phyloP scores from a whole-genome alignment of 345 rosid genomes.

The Rhizophora mangle region DNA sequence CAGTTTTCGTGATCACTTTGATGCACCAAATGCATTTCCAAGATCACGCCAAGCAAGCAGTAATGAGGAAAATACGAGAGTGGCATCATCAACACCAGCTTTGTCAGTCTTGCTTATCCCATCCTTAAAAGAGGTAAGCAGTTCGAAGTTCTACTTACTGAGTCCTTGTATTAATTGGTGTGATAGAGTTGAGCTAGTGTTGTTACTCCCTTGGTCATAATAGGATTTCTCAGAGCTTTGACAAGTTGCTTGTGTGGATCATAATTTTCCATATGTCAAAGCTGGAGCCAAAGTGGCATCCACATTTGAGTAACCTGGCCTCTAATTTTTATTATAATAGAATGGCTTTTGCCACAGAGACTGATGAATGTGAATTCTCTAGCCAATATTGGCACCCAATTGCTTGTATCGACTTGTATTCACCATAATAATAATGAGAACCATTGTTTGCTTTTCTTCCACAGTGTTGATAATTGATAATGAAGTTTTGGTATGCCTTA shows the following conservation, averaged over 20 bases:
- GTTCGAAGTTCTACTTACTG: background rate
- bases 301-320: too few species aligned
- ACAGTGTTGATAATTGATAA: too few species aligned
- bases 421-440: too few species aligned
- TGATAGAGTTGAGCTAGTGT: constrained; percentile 2
- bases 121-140: constrained; percentile 79
- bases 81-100: constrained; percentile 55
- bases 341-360: too few species aligned
- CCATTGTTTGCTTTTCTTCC: too few species aligned
- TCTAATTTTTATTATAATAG: too few species aligned
- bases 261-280: background rate
- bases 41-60: constrained; percentile 53
- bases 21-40: constrained; percentile 51
- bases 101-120: constrained; percentile 78
- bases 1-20: constrained; percentile 55
- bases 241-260: background rate
- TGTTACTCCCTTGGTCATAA: background rate
- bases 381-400: too few species aligned
- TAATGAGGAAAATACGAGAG: constrained; percentile 68
- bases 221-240: background rate
- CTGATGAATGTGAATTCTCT: too few species aligned
- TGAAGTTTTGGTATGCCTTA: too few species aligned
- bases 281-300: background rate
- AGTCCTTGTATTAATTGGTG: constrained; percentile 7
- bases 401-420: too few species aligned